These are phyloP conservation scores for Medicago lupulina DNA, from an alignment of 306 rosid genomes.

Conservation along the genomic window DNA sequence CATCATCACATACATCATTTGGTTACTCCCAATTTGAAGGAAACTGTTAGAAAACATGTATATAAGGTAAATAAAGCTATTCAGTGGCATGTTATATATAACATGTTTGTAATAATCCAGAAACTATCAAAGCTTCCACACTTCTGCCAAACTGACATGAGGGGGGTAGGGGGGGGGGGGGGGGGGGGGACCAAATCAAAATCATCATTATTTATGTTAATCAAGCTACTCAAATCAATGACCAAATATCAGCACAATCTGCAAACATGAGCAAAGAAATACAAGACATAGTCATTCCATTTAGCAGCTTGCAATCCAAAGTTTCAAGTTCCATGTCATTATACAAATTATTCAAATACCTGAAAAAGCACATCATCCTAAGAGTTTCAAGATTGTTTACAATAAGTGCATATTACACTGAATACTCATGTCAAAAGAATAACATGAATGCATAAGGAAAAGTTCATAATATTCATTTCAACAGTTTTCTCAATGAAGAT, in stretches of 20 bases:
- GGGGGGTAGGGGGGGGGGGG: too few relatives aligned
- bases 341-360: slow-evolving; percentile 50
- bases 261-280: slow-evolving; percentile 24
- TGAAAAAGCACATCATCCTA: slow-evolving; percentile 34
- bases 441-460: slow-evolving; percentile 36
- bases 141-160: too few relatives aligned
- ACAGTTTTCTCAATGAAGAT: slow-evolving; percentile 51
- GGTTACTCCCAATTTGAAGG: too few relatives aligned
- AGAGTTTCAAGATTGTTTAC: slow-evolving; percentile 36
- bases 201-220: background rate
- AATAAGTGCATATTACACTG: slow-evolving; percentile 44
- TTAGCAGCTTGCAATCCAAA: slow-evolving; percentile 21
- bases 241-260: slow-evolving; percentile 17
- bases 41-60: too few relatives aligned
- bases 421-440: slow-evolving; percentile 32
- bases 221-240: background rate
- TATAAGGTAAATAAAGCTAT: too few relatives aligned
- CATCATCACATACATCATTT: too few relatives aligned
- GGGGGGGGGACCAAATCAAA: background rate
- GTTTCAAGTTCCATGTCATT: slow-evolving; percentile 44
- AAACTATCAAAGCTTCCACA: too few relatives aligned
- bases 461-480: slow-evolving; percentile 47
- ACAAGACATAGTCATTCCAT: slow-evolving; percentile 6
- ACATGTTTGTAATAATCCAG: too few relatives aligned
- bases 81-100: too few relatives aligned